phyloP scores from a whole-genome alignment of 2,329 filamentous ascomycete genomes.

The Ascochyta rabiei region DNA sequence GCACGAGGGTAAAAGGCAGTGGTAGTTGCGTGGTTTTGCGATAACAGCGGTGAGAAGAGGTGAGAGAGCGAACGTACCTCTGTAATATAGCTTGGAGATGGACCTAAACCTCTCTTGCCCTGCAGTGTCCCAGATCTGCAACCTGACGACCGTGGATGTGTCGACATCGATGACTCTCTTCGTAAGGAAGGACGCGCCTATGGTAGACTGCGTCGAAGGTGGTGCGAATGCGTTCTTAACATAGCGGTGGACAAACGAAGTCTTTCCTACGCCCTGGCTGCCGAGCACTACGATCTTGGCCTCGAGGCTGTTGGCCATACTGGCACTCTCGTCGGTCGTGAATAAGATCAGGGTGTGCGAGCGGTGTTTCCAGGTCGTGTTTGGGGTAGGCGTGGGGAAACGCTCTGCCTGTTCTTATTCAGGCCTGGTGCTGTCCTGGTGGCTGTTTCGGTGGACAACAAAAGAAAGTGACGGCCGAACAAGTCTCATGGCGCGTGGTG shows the following conservation, averaged over 20 bases:
- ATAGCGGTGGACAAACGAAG: constrained; percentile 76
- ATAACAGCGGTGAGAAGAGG: background rate
- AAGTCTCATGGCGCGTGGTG: constrained; percentile 40
- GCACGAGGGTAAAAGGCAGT: background rate
- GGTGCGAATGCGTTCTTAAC: constrained; percentile 75
- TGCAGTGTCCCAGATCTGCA: constrained; percentile 96
- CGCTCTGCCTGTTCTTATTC: constrained; percentile 4
- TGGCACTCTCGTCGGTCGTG: background rate
- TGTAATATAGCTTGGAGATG: constrained; percentile 95
- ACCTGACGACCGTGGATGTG: constrained; percentile 82
- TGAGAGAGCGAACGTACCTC: constrained; percentile 50
- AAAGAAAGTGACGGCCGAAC: constrained; percentile 28
- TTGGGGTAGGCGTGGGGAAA: background rate
- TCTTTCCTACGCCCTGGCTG: constrained; percentile 80
- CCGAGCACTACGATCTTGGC: constrained; percentile 83
- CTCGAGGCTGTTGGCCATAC: constrained; percentile 65
- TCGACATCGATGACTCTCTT: constrained; percentile 76
- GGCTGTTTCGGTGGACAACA: constrained; percentile 18
- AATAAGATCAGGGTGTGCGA: background rate
- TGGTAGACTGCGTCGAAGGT: constrained; percentile 54
- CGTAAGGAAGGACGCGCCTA: constrained; percentile 64
- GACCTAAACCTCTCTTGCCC: constrained; percentile 95
- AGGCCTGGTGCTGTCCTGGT: constrained; percentile 11
- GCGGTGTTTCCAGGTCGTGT: background rate
- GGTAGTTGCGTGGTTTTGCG: no score